A percentile compares a stretch with the other conserved stretches of the same genome.
Conservation (phyloP, 164 flowering plant genomes). For the Brasenia schreberi region DNA sequence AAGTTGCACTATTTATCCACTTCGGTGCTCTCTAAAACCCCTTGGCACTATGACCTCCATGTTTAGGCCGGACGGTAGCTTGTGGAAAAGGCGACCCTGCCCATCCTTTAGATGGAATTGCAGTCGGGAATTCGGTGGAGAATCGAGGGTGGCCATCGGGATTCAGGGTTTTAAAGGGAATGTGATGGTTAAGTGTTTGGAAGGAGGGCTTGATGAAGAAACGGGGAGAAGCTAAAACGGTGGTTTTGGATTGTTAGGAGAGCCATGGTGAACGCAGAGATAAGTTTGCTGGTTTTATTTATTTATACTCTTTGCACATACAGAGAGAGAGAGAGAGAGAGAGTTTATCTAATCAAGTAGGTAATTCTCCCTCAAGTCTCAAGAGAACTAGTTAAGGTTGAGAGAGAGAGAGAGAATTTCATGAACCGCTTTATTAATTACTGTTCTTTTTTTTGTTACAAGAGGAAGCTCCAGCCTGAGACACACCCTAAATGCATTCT, state of each 20-base stretch:
- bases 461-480: too few relatives aligned
- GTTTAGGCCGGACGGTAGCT: conserved; percentile 67
- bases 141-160: neutral
- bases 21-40: conserved; percentile 11
- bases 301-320: too few relatives aligned
- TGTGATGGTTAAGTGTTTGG: neutral
- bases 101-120: conserved; percentile 54
- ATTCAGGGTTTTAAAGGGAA: neutral
- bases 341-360: too few relatives aligned
- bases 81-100: conserved; percentile 57
- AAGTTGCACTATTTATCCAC: neutral
- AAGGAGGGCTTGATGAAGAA: neutral
- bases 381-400: too few relatives aligned
- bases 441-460: too few relatives aligned
- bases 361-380: too few relatives aligned
- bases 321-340: too few relatives aligned
- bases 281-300: too few relatives aligned
- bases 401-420: too few relatives aligned
- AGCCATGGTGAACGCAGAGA: neutral
- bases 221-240: neutral
- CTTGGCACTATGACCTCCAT: conserved; percentile 76
- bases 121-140: conserved; percentile 25
- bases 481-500: too few relatives aligned
- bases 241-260: neutral
- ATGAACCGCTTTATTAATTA: too few relatives aligned